Base-by-base conservation (phyloP, 2,329 filamentous ascomycete species). In the Reticulascus tulasneorum region DNA sequence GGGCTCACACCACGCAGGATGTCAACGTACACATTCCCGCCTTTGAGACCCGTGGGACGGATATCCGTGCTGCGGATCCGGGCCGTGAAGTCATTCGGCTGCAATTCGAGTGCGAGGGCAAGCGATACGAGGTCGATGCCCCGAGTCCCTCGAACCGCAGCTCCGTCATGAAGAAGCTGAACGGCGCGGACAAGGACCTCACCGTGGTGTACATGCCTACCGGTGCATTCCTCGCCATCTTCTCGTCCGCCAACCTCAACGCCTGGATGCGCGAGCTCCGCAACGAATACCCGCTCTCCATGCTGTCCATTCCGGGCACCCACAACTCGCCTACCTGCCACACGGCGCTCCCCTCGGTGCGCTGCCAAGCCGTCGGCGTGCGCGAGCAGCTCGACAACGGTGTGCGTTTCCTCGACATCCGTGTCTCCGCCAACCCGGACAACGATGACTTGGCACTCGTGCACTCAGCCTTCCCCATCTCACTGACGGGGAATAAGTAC, bases 301-400 rank as follows among this genome's bases (percentile, higher is more conserved):
- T 83, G 4, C 77, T 98, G 32, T 93, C 85, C 32, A 93, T 97
- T 45, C 93, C 93, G 0, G 93, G 93, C 46, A 96, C 93, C 0
- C 93, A 98, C 69, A 97, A 98, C 65, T 87, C 86, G 13, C 87
- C 93, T 7, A 94, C 90, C 9, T 84, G 78, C 64, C 75, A 94
- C 67, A 75, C 78, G 31, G 90, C 93, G 10, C 75, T 96, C 6
- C 93, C 93, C 2, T 94, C 88, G 2, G 93, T 97, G 23, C 84
- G 93, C 24, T 97, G 93, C 62, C 93, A 98, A 64, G 82, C 86
- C 22, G 87, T 90, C 13, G 71, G 77, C 42, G 73, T 94, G 6
- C 69, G 72, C 31, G 78, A 83, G 35, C 93, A 98, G 62, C 78
- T 98, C 19, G 71, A 81, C 38, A 91, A 95, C 56, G 93, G 93